Base-by-base conservation (phyloP, 176 grass and related monocot species). In the Carex littledalei region DNA sequence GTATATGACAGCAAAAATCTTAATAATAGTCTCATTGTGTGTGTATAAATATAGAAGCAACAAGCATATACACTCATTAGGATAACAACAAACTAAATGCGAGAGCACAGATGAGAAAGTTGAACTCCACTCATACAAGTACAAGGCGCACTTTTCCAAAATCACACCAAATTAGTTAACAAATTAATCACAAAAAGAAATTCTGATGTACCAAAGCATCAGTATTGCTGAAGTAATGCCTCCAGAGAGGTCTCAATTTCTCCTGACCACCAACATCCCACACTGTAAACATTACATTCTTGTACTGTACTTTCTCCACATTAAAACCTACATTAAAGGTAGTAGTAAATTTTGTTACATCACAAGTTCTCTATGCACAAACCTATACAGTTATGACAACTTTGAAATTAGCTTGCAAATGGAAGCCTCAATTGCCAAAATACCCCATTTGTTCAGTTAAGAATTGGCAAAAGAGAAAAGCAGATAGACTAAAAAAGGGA, bases 221-320 rank as follows among this genome's bases (percentile, higher is more conserved):
- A 0, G 95, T 98, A 77, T 98, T 98, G 87, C 91, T 98, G 85
- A 98, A 98, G 83, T 98, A 98, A 88, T 98, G 95, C 82, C 95
- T 93, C 95, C 95, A 98, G 82, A 98, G 88, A 62, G 95, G 95
- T 84, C 95, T 91, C 85, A 98, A 76, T 90, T 98, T 98, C 86
- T 98, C 95, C 90, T 98, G 95, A 77, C 95, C 95, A 14, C 95
- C 95, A 65, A 98, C 95, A 86, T 98, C 95, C 95, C 95, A 98
- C 75, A 98, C 95, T 31, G 95, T 98, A 86, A 98, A 98, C 7
- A 98, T 87, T 47, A 98, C 95, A 90, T 98, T 98, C 85, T 98
- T 98, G 54, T 98, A 98, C 80, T 98, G 95, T 87, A 98, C 95
- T 84, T 98, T 98, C 80, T 98, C 95, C 20, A 98, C 95, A 84